Evolutionary conservation across 2,329 filamentous ascomycete genomes (phyloP), one percentile per base, ranked within the genome.

Genomic region (Zalaria obscura): DNA sequence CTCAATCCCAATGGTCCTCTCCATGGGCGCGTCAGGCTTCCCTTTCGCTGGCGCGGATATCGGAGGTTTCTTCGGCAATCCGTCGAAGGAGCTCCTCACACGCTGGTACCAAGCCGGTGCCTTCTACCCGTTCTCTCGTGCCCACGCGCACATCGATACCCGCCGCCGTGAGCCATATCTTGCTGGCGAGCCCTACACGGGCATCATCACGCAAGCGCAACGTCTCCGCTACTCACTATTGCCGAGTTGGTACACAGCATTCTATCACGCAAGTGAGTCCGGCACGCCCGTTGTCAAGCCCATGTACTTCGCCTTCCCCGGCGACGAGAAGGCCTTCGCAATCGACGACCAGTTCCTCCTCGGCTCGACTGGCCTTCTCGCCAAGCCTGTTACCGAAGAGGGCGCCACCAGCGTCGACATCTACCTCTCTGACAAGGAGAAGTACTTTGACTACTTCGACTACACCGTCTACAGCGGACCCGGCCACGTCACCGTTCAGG

Each of bases 81-180:
- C 91, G 0, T 83, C 83, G 53, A 88, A 88, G 55, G 89, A 98
- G 45, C 75, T 98, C 25, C 73, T 93, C 51, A 83, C 84, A 7
- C 79, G 91, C 33, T 98, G 91, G 91, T 98, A 94, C 64, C 91
- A 98, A 63, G 78, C 88, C 29, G 91, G 91, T 47, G 84, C 85
- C 42, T 98, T 93, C 70, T 96, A 96, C 60, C 91, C 91, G 5
- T 98, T 96, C 69, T 93, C 96, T 82, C 84, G 91, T 47, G 91
- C 78, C 2, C 91, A 98, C 58, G 91, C 91, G 5, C 91, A 98
- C 61, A 96, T 96, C 46, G 91, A 98, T 56, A 83, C 91, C 33
- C 85, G 91, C 36, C 82, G 91, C 26, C 82, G 91, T 40, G 91
- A 98, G 65, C 91, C 91, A 3, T 98, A 96, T 58, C 69, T 96